These are phyloP conservation scores for Aspergillus sp. DNA, from an alignment of 2,329 filamentous ascomycete species.

Conservation along the genomic window DNA sequence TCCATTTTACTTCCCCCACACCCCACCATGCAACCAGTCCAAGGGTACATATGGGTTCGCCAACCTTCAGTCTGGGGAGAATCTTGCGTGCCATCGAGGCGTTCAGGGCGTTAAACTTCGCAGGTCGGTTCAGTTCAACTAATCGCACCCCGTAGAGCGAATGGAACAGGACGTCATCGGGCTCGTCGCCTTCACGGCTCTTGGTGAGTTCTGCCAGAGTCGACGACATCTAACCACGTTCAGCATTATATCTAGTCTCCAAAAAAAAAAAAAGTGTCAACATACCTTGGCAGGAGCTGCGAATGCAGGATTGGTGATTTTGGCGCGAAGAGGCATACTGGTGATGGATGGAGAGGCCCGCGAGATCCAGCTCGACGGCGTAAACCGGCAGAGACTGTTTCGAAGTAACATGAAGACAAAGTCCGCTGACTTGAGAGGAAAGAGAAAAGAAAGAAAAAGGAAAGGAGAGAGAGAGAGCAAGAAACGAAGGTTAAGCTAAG, in stretches of 20 bases:
- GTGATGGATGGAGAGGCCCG: slow-evolving; percentile 27
- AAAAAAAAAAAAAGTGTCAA: neutral
- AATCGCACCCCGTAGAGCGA: slow-evolving; percentile 82
- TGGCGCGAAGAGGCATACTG: slow-evolving; percentile 73
- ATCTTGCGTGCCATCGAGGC: slow-evolving; percentile 95
- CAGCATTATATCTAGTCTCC: neutral
- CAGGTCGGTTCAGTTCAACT: slow-evolving; percentile 87
- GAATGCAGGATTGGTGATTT: slow-evolving; percentile 56
- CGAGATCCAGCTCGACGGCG: slow-evolving; percentile 42
- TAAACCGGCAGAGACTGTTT: slow-evolving; percentile 30
- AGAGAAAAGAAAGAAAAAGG: slow-evolving; percentile 6
- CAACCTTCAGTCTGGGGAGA: slow-evolving; percentile 63
- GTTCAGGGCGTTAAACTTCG: slow-evolving; percentile 86
- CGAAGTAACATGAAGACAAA: slow-evolving; percentile 38
- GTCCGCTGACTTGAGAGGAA: slow-evolving; percentile 9
- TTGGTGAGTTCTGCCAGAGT: slow-evolving; percentile 34
- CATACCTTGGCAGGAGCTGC: slow-evolving; percentile 47
- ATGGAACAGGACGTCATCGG: slow-evolving; percentile 88
- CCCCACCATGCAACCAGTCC: no score
- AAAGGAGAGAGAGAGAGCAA: slow-evolving; percentile 9
- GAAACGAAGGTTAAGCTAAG: no score
- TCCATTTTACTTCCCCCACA: neutral
- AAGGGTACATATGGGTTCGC: neutral
- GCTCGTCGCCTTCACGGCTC: slow-evolving; percentile 60
- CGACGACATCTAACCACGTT: slow-evolving; percentile 34